Conservation (phyloP, 2,329 filamentous ascomycete species). For the Aspergillus nomiae region DNA sequence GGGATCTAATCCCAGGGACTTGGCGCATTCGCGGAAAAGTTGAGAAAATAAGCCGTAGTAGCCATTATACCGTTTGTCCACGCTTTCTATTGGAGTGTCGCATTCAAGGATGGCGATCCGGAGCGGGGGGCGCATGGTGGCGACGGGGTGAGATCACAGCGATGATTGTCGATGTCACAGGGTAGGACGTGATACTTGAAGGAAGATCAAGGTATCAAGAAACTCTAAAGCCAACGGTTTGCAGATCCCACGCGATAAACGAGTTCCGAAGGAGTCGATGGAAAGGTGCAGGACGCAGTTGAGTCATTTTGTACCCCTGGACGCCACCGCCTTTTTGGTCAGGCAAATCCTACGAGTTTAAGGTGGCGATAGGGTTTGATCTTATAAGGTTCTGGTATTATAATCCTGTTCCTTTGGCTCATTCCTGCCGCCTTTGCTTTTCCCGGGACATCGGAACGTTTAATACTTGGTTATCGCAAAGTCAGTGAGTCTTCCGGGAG, state of each 20-base stretch:
- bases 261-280: background rate
- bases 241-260: background rate
- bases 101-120: constrained; percentile 87
- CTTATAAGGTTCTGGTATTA: background rate
- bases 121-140: constrained; percentile 52
- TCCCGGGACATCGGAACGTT: background rate
- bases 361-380: background rate
- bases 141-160: background rate
- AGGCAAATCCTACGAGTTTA: background rate
- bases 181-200: background rate
- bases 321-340: background rate
- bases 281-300: background rate
- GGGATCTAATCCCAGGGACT: constrained; percentile 45
- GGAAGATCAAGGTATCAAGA: no score
- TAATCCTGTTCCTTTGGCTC: background rate
- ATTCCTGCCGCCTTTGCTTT: background rate
- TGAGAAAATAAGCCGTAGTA: constrained; percentile 72
- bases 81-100: constrained; percentile 71
- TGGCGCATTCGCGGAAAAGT: constrained; percentile 59
- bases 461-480: background rate
- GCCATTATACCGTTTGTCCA: constrained; percentile 65
- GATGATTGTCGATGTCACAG: background rate
- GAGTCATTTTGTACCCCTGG: background rate
- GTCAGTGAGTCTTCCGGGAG: background rate
- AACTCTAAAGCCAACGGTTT: background rate